Evolutionary conservation across 2,329 filamentous ascomycete species (phyloP), one percentile per base, ranked within the genome.

Genomic region (Tothia fuscella): DNA sequence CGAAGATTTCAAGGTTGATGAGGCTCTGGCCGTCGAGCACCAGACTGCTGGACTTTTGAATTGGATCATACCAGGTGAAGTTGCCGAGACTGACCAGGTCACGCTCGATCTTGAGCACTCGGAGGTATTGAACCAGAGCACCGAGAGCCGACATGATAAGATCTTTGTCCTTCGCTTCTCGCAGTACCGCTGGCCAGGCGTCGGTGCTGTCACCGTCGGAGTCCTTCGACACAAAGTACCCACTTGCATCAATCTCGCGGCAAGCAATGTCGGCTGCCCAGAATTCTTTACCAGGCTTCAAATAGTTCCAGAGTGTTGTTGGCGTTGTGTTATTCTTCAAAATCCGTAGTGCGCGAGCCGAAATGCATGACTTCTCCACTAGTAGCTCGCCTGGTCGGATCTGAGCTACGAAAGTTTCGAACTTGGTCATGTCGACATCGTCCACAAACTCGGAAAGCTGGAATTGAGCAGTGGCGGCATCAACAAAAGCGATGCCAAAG

Each of bases 1-100:
- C 75, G 51, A 98, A 98, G 4, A 98, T 76, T 57, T 98, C 91
- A n/a, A 98, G 77, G 54, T 98, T 98, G 67, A 93, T 93, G 51
- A 98, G 70, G 17, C 88, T 96, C 57, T 98, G 91, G 1, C 91
- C 91, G 52, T 98, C 91, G 1, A 98, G 72, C 7, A 98, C 82
- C 33, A 98, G 67, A 22, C 85, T 96, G 10, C 87, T 86, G 1
- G 78, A 72, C 56, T 95, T 93, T 54, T 82, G 82, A 39, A 98
- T 96, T 0, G 91, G 91, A 56, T 82, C 87, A 59, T 98, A 98
- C 71, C 78, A 81, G 40, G 78, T 75, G 56, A 98, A 95, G 56
- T 93, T 94, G 48, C 84, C 82, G 50, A 95, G 82, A 0, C 86
- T 93, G 31, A 98, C 69, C 5, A 96, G 67, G 43, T 83, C 85